Evolutionary conservation across 305 asterid species (phyloP).

Genomic region (Fraxinus latifolia): DNA sequence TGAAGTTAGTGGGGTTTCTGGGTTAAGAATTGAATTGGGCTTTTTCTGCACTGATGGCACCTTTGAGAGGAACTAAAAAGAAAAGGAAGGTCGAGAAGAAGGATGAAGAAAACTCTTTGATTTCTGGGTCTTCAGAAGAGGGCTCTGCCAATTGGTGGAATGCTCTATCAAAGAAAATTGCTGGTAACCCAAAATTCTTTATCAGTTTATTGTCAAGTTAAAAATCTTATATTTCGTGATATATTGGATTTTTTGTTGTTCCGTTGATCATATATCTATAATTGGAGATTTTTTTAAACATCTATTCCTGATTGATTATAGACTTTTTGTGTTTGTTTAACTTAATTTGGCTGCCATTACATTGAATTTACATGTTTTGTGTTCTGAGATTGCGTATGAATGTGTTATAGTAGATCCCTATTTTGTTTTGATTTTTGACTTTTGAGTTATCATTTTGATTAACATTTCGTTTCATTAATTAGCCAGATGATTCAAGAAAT

Average conservation of each 20-base stretch:
- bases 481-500: background rate
- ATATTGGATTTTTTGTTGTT: background rate
- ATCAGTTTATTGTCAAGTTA: background rate
- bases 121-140: slow-evolving; percentile 57
- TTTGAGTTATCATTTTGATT: slow-evolving; percentile 12
- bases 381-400: slow-evolving; percentile 13
- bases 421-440: slow-evolving; percentile 15
- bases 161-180: slow-evolving; percentile 48
- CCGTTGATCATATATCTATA: slow-evolving; percentile 8
- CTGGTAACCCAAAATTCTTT: slow-evolving; percentile 32
- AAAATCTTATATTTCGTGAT: background rate
- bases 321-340: background rate
- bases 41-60: slow-evolving; percentile 50
- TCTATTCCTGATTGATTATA: slow-evolving; percentile 5
- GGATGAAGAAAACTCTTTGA: slow-evolving; percentile 42
- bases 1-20: slow-evolving; percentile 31
- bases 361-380: slow-evolving; percentile 15
- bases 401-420: slow-evolving; percentile 35
- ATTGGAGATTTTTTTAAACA: background rate
- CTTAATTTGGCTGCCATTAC: slow-evolving; percentile 9
- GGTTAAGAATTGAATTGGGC: slow-evolving; percentile 34
- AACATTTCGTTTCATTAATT: slow-evolving; percentile 7
- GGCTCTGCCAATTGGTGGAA: slow-evolving; percentile 71
- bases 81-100: slow-evolving; percentile 61
- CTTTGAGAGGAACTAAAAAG: slow-evolving; percentile 62